phyloP scores from a whole-genome alignment of 1,139 yeast genomes.

The Arxiozyma telluris region DNA sequence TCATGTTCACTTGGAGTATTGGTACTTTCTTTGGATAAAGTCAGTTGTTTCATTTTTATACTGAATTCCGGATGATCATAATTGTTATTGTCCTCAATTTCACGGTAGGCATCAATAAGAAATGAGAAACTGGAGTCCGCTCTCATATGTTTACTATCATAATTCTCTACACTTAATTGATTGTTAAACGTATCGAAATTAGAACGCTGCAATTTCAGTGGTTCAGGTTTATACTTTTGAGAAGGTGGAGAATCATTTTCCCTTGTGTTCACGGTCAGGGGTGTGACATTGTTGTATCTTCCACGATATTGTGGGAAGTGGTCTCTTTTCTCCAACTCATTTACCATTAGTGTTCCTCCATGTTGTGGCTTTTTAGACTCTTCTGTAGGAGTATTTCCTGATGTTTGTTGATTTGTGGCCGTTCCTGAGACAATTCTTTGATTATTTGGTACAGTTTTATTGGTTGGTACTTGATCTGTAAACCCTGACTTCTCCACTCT shows the following conservation, averaged over 20 bases:
- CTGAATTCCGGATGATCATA: neutral
- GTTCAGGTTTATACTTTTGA: neutral
- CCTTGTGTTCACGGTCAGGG: neutral
- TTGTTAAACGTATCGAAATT: slow-evolving; percentile 6
- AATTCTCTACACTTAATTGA: neutral
- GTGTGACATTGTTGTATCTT: neutral
- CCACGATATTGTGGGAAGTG: neutral
- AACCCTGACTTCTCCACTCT: neutral
- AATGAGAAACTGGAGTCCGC: slow-evolving; percentile 1
- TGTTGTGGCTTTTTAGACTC: neutral
- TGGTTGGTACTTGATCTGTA: neutral
- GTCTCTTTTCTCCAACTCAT: neutral
- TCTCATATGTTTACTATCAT: neutral
- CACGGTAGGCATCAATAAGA: slow-evolving; percentile 3
- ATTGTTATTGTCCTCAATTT: neutral
- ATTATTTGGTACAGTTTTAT: neutral
- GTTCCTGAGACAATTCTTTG: neutral
- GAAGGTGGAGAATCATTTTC: neutral
- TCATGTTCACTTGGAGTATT: slow-evolving; percentile 9
- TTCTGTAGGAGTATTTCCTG: neutral
- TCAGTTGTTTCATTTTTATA: neutral
- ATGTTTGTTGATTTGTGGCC: neutral
- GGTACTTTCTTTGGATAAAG: neutral
- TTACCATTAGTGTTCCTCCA: neutral
- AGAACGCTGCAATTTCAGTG: slow-evolving; percentile 4